These are phyloP conservation scores for Xylaria telfairii DNA, from an alignment of 495 filamentous ascomycete genomes.

Conservation along the genomic window DNA sequence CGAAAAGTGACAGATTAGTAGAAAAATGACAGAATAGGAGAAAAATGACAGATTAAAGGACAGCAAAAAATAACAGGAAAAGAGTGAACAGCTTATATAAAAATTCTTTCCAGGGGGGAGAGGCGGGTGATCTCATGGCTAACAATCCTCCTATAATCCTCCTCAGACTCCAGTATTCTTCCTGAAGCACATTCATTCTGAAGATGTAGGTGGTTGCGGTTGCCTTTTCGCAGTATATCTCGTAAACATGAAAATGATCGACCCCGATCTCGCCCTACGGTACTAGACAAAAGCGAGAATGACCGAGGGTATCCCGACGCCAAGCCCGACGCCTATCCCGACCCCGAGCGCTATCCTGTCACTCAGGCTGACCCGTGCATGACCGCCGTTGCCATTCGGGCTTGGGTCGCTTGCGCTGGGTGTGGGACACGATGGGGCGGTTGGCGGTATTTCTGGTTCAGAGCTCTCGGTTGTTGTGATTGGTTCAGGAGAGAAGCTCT, in stretches of 20 bases:
- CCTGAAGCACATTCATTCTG: background rate
- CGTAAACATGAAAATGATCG: background rate
- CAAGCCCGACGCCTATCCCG: background rate
- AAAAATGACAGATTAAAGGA: no score
- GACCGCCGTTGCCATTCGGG: background rate
- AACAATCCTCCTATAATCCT: no score
- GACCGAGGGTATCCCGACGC: background rate
- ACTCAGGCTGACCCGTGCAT: background rate
- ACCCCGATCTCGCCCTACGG: background rate
- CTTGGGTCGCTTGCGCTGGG: background rate
- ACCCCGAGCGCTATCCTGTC: background rate
- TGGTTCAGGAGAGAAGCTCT: no score
- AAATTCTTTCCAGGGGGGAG: no score
- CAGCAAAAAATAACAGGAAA: no score
- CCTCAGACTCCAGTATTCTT: no score
- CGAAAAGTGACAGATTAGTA: no score
- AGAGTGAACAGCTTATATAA: no score
- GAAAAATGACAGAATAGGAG: no score
- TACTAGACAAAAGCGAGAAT: background rate
- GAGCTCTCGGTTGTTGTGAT: background rate
- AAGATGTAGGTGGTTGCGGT: background rate
- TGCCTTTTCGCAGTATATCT: background rate
- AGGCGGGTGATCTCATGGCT: no score
- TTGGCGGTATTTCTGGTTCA: background rate
- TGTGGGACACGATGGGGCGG: background rate